A percentile compares a stretch with the other conserved stretches of the same genome.
Conservation (phyloP, 2,329 filamentous ascomycete genomes). For the Fusarium subglutinans region DNA sequence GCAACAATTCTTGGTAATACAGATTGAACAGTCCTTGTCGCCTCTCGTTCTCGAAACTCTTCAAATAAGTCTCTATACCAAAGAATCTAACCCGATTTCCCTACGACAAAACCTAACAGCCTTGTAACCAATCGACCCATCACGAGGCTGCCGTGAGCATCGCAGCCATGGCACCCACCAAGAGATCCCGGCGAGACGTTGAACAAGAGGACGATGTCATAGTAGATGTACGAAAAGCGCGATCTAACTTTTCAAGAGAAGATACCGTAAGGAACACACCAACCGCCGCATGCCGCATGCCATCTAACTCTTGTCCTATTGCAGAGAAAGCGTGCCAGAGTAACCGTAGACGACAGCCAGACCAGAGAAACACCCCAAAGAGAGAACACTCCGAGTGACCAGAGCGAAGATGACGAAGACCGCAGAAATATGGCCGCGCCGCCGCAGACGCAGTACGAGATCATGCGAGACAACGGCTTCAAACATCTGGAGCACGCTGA, state of each 20-base stretch:
- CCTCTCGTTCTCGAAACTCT: background rate
- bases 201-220: slow-evolving; percentile 50
- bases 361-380: slow-evolving; percentile 18
- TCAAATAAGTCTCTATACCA: background rate
- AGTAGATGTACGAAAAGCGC: slow-evolving; percentile 51
- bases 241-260: slow-evolving; percentile 51
- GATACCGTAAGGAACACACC: slow-evolving; percentile 49
- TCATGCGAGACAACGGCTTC: slow-evolving; percentile 68
- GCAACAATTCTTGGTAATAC: background rate
- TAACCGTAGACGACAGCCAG: slow-evolving; percentile 41
- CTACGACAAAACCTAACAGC: background rate
- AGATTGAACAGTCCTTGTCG: background rate
- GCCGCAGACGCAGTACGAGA: slow-evolving; percentile 68
- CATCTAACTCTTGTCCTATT: background rate
- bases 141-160: slow-evolving; percentile 19
- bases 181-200: slow-evolving; percentile 54
- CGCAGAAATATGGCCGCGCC: slow-evolving; percentile 47
- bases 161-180: slow-evolving; percentile 46
- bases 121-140: background rate
- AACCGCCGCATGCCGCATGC: background rate
- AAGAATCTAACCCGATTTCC: background rate
- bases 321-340: slow-evolving; percentile 48
- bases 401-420: slow-evolving; percentile 44
- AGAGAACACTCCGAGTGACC: slow-evolving; percentile 41
- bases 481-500: slow-evolving; percentile 65